Conservation (phyloP, 78 protist genomes). For the Anaeramoeba ignava region DNA sequence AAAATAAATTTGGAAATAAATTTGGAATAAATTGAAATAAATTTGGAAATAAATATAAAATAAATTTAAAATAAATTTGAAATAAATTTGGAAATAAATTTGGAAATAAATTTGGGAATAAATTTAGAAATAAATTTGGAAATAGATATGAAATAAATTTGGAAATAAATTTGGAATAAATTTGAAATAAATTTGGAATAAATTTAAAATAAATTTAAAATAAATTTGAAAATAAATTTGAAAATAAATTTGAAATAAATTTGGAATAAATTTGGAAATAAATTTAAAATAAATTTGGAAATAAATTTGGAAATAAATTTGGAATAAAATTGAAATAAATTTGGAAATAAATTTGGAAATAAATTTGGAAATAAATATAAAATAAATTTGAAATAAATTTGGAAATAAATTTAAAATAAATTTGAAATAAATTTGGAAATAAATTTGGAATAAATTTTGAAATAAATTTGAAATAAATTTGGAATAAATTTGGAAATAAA, state of each 20-base stretch:
- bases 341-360: background rate
- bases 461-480: background rate
- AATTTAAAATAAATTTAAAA: background rate
- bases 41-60: background rate
- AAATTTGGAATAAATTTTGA: background rate
- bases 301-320: background rate
- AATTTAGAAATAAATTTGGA: background rate
- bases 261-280: background rate
- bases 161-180: background rate
- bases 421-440: background rate
- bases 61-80: background rate
- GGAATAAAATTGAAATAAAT: background rate
- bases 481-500: background rate
- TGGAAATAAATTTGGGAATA: background rate
- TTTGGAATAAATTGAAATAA: background rate
- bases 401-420: slow-evolving; percentile 15
- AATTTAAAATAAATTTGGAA: background rate
- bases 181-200: background rate
- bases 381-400: background rate
- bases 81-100: background rate
- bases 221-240: background rate
- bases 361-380: background rate
- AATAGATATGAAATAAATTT: background rate
- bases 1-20: background rate
- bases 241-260: slow-evolving; percentile 15